A percentile compares a stretch with the other conserved stretches of the same genome.
phyloP scores from a whole-genome alignment of 345 rosid genomes.

The Murraya koenigii region DNA sequence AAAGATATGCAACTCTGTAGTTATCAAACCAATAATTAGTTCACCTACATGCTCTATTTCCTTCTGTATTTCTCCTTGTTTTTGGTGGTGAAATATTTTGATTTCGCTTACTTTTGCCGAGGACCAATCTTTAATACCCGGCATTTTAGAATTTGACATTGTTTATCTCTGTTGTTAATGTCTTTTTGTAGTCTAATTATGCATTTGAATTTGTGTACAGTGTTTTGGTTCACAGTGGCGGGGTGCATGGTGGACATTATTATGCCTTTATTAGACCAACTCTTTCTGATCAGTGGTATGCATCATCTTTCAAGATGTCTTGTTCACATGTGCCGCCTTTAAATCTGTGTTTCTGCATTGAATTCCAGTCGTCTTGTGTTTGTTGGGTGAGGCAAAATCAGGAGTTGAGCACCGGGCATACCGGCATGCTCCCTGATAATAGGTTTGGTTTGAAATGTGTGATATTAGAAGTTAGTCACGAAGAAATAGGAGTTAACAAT shows the following conservation, averaged over 20 bases:
- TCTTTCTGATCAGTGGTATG: slow-evolving; percentile 90
- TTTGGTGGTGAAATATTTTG: background rate
- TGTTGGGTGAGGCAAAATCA: background rate
- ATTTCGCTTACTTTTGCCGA: background rate
- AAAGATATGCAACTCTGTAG: background rate
- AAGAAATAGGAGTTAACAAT: background rate
- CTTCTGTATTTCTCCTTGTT: background rate
- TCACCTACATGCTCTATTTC: background rate
- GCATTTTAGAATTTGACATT: background rate
- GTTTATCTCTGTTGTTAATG: background rate
- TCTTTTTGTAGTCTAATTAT: slow-evolving; percentile 5
- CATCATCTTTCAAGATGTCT: background rate
- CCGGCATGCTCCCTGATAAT: background rate
- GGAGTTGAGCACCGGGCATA: background rate
- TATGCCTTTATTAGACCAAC: slow-evolving; percentile 98
- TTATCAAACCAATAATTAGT: background rate
- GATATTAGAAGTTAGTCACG: background rate
- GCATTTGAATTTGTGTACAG: slow-evolving; percentile 47
- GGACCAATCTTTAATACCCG: background rate
- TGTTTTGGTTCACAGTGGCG: slow-evolving; percentile 96
- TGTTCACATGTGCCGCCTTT: background rate
- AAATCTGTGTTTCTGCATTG: background rate
- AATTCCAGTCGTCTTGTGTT: background rate
- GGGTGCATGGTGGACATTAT: slow-evolving; percentile 97
- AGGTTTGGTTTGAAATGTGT: background rate